A percentile compares a stretch with the other conserved stretches of the same genome.
Conservation (phyloP, 2,329 filamentous ascomycete genomes). For the Ophiostoma pallidulum region DNA sequence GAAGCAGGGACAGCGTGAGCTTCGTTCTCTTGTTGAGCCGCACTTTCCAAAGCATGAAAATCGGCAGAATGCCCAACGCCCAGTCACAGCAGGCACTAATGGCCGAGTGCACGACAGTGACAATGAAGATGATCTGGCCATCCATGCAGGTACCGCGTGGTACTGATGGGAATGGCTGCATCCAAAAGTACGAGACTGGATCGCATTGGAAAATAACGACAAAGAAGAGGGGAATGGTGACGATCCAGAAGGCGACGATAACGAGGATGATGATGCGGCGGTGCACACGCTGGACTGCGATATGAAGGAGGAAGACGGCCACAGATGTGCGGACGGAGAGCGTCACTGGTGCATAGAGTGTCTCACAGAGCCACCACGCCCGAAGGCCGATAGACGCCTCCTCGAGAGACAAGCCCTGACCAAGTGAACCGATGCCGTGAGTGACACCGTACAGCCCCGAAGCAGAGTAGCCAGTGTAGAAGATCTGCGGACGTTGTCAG, state of each 20-base stretch:
- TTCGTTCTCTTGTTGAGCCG: constrained; percentile 39
- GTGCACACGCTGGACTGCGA: constrained; percentile 27
- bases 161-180: constrained; percentile 23
- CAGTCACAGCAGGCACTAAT: constrained; percentile 42
- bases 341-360: constrained; percentile 31
- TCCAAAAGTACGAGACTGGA: constrained; percentile 41
- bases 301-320: constrained; percentile 31
- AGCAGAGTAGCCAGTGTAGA: constrained; percentile 25
- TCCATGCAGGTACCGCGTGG: constrained; percentile 31
- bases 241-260: constrained; percentile 24
- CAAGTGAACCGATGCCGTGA: constrained; percentile 23
- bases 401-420: constrained; percentile 16
- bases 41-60: constrained; percentile 41
- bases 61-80: constrained; percentile 39
- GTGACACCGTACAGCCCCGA: constrained; percentile 27
- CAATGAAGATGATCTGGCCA: constrained; percentile 29
- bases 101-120: constrained; percentile 37
- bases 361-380: constrained; percentile 32
- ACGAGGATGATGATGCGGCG: constrained; percentile 28
- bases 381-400: constrained; percentile 23
- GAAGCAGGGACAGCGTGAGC: constrained; percentile 34
- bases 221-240: constrained; percentile 13
- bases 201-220: constrained; percentile 35
- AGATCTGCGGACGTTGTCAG: constrained; percentile 19
- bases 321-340: constrained; percentile 32